Base-by-base conservation (phyloP, 148 eudicot genomes). In the Arctostaphylos glauca region DNA sequence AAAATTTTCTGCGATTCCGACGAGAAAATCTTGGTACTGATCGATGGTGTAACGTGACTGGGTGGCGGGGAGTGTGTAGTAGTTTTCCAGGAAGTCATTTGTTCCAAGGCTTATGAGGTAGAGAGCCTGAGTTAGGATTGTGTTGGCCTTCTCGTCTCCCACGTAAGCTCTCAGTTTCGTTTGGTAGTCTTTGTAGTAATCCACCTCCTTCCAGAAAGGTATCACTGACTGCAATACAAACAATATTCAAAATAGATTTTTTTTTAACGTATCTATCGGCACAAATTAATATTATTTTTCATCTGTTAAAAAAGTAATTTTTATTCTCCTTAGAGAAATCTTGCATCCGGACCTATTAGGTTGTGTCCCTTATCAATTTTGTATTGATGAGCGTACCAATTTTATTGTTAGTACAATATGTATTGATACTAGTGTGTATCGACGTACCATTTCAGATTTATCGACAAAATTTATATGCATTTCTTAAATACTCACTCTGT, bases 41-140 rank as follows among this genome's bases (percentile, higher is more conserved):
- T 88, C 88, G 19, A 91, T 21, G 0, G 84, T 84, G 78, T 74
- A 91, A 1, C 78, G 86, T 3, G 84, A 79, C 21, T 87, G 81
- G 1, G 91, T 86, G 3, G 81, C 77, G 0, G 90, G 88, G 6
- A 88, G 41, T 3, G 93, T 79, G 84, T 88, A 95, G 78, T 95
- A 95, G 73, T 95, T 95, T 77, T 94, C 98, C 3, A 95, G 79
- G 84, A 94, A 95, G 77, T 95, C 98, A 43, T 95, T 95, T 4
- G 98, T 95, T 46, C 98, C 98, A 5, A 94, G 48, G 86, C 96
- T 91, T 31, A 84, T 48, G 0, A 94, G 49, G 79, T 95, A 91
- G 7, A 91, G 21, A 5, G 98, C 87, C n/a, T 90, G 88, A 1
- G 50, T 74, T 81, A 95, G 75, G 19, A 87, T 86, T 3, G 79